Conservation (phyloP, 1,284 basidiomycete genomes). For the Sanguinoderma infundibulare region DNA sequence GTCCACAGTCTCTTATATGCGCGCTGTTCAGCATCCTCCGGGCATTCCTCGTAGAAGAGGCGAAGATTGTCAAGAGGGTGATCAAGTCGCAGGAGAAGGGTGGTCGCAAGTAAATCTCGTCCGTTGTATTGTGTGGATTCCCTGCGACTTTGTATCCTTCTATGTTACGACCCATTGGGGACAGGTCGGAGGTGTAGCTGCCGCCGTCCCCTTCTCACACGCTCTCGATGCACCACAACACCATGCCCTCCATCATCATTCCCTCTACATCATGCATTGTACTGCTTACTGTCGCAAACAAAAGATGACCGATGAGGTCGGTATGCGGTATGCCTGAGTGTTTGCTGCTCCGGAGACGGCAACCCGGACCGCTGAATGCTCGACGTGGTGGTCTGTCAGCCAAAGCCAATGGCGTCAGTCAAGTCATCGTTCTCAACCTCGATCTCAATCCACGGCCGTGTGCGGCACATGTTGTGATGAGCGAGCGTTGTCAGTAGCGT, state of each 20-base stretch:
- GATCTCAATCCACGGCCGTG: too few species aligned
- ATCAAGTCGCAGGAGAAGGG: slow-evolving; percentile 86
- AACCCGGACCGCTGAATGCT: background rate
- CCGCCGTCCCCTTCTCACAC: slow-evolving; percentile 11
- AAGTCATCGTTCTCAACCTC: too few species aligned
- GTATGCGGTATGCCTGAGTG: slow-evolving; percentile 27
- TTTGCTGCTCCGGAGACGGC: background rate
- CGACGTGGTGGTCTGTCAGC: too few species aligned
- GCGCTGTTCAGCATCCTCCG: slow-evolving; percentile 80
- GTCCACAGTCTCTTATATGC: background rate
- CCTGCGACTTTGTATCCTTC: slow-evolving; percentile 24
- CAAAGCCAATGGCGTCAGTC: too few species aligned
- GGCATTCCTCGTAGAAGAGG: slow-evolving; percentile 99
- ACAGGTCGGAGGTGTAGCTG: slow-evolving; percentile 17
- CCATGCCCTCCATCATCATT: slow-evolving; percentile 28
- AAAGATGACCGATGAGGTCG: slow-evolving; percentile 37
- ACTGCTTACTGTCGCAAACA: slow-evolving; percentile 34
- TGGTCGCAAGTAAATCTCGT: slow-evolving; percentile 36
- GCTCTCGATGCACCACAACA: slow-evolving; percentile 30
- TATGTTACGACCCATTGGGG: slow-evolving; percentile 21
- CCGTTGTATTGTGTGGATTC: slow-evolving; percentile 7
- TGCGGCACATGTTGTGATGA: background rate
- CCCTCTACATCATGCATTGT: slow-evolving; percentile 37
- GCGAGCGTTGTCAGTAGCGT: background rate
- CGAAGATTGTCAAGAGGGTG: slow-evolving; percentile 99